Percentiles rank a stretch among this genome's conserved stretches.
phyloP scores from a whole-genome alignment of 306 rosid species.

The Quercus wislizeni region DNA sequence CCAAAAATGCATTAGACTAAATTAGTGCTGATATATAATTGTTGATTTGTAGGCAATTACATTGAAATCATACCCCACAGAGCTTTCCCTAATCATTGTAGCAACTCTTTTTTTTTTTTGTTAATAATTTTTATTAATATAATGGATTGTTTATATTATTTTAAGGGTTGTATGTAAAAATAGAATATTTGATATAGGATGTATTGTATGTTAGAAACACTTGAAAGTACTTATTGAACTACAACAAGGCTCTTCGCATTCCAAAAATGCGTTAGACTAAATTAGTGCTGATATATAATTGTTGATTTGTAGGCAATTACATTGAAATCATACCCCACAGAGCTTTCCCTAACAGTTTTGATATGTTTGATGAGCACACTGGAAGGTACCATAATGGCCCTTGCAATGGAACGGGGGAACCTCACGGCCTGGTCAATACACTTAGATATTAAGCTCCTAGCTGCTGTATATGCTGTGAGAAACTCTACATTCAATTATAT shows the following conservation, averaged over 20 bases:
- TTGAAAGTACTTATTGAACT: too few relatives aligned
- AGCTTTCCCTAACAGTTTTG: constrained; percentile 46
- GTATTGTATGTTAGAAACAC: too few relatives aligned
- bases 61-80: constrained; percentile 45
- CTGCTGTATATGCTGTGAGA: constrained; percentile 47
- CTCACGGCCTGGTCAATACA: constrained; percentile 47
- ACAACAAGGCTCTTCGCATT: too few relatives aligned
- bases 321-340: constrained; percentile 45
- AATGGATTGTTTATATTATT: too few relatives aligned
- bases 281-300: too few relatives aligned
- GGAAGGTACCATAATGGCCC: constrained; percentile 33
- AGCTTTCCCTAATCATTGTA: constrained; percentile 33
- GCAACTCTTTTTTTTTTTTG: too few relatives aligned
- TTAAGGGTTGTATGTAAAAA: too few relatives aligned
- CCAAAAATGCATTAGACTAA: too few relatives aligned
- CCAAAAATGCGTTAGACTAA: too few relatives aligned
- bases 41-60: constrained; percentile 40
- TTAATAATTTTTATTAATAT: too few relatives aligned
- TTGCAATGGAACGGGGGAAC: constrained; percentile 42
- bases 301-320: constrained; percentile 40
- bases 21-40: too few relatives aligned
- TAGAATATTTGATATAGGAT: too few relatives aligned
- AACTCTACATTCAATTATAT: neutral
- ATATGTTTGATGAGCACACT: constrained; percentile 43
- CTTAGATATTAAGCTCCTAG: constrained; percentile 31